These are phyloP conservation scores for Gentiana macrophylla DNA, from an alignment of 257 asterid species.

Conservation along the genomic window DNA sequence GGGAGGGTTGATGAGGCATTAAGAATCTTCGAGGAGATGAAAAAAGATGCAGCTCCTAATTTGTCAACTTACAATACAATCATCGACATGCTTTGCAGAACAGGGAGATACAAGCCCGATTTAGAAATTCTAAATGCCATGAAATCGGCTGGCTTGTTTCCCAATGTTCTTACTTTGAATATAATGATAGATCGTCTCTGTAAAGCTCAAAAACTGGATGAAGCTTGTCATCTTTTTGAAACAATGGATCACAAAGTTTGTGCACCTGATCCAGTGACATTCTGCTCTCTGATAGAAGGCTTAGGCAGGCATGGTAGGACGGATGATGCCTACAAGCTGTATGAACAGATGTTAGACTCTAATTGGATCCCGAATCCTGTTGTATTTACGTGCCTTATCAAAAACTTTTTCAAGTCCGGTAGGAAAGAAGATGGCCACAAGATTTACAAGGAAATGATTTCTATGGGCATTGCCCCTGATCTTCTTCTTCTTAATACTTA, in stretches of 20 bases:
- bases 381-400: slow-evolving; percentile 75
- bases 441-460: slow-evolving; percentile 80
- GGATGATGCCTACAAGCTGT: slow-evolving; percentile 72
- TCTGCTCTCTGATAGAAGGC: slow-evolving; percentile 85
- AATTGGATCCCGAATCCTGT: slow-evolving; percentile 48
- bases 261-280: slow-evolving; percentile 58
- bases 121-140: slow-evolving; percentile 54
- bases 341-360: slow-evolving; percentile 80
- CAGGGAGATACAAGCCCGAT: slow-evolving; percentile 55
- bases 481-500: slow-evolving; percentile 75
- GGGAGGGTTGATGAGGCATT: slow-evolving; percentile 70
- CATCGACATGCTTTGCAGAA: slow-evolving; percentile 76
- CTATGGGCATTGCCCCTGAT: slow-evolving; percentile 47
- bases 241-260: slow-evolving; percentile 64
- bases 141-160: slow-evolving; percentile 60
- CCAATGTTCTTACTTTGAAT: slow-evolving; percentile 61
- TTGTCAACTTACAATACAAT: slow-evolving; percentile 72
- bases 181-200: slow-evolving; percentile 90
- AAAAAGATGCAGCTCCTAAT: slow-evolving; percentile 83
- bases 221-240: slow-evolving; percentile 58
- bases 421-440: slow-evolving; percentile 89
- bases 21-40: slow-evolving; percentile 60
- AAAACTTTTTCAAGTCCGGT: slow-evolving; percentile 69
- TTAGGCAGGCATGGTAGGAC: slow-evolving; percentile 86
- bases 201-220: slow-evolving; percentile 77